Conservation (phyloP, 108 stramenopile genomes). For the Fistulifera pelliculosa region DNA sequence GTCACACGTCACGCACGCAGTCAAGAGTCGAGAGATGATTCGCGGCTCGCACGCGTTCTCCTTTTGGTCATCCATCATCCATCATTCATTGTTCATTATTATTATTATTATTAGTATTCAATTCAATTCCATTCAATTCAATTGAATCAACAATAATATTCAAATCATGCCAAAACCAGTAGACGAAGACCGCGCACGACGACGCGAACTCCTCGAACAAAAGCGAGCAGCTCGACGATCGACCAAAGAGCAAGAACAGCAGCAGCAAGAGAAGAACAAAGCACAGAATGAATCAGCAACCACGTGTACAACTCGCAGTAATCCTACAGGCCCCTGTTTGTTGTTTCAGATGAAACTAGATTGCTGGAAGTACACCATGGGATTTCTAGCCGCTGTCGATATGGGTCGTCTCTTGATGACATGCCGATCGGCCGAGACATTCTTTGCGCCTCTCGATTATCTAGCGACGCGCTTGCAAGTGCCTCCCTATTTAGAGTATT, state of each 20-base stretch:
- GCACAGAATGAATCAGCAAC: not conserved
- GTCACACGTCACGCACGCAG: no score
- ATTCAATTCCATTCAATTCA: no score
- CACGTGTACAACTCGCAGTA: not conserved
- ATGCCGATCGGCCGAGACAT: constrained; percentile 11
- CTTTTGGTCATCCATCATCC: no score
- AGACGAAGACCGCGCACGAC: constrained; percentile 10
- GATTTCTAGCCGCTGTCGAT: constrained; percentile 57
- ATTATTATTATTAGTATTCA: no score
- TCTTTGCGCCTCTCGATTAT: not conserved
- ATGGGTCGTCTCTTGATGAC: constrained; percentile 52
- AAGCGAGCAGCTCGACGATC: constrained; percentile 8
- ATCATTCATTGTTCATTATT: no score
- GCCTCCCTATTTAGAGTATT: not conserved
- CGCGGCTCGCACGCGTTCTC: no score
- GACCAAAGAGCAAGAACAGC: constrained; percentile 8
- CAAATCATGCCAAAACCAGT: constrained; percentile 12
- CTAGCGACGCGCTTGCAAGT: not conserved
- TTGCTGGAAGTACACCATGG: constrained; percentile 37
- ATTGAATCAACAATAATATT: no score
- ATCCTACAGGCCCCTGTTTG: not conserved
- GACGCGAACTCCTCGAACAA: constrained; percentile 4
- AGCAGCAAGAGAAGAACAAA: not conserved
- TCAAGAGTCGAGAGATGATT: no score
- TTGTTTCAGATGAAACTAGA: constrained; percentile 33